phyloP scores from a whole-genome alignment of 2,329 filamentous ascomycete genomes.

The Pestalotiopsis sp. region DNA sequence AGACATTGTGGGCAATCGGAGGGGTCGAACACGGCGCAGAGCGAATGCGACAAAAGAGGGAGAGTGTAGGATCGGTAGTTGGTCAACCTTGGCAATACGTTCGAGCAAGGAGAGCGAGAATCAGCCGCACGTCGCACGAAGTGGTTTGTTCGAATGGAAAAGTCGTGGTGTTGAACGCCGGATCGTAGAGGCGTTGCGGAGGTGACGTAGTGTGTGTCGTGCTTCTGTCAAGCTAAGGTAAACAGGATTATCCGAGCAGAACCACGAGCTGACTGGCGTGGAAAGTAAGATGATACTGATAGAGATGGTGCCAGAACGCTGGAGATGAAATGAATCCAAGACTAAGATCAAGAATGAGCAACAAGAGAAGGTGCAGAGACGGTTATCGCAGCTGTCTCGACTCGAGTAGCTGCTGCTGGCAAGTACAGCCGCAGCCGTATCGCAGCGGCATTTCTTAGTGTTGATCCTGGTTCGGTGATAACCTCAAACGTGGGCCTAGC shows the following conservation, averaged over 20 bases:
- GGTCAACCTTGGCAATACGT: not conserved
- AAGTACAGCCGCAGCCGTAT: not conserved
- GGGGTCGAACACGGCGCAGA: not conserved
- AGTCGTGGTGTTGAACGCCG: not conserved
- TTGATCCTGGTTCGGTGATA: not conserved
- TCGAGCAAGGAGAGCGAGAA: not conserved
- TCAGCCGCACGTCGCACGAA: not conserved
- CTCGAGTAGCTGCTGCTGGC: not conserved
- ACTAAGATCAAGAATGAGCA: not conserved
- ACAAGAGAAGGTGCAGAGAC: not conserved
- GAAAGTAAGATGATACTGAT: not conserved
- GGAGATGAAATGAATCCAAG: not conserved
- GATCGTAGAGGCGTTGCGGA: not conserved
- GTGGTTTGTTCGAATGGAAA: not conserved
- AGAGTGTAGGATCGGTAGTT: not conserved
- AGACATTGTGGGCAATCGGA: conserved; percentile 22
- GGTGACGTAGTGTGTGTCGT: not conserved
- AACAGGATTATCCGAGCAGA: not conserved
- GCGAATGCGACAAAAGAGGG: not conserved
- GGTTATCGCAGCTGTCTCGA: not conserved
- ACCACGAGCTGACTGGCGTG: not conserved
- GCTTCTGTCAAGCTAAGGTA: not conserved
- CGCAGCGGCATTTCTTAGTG: not conserved
- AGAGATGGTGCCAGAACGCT: not conserved
- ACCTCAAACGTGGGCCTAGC: not conserved